phyloP scores from a whole-genome alignment of 345 rosid genomes.

The Lepidium sativum region DNA sequence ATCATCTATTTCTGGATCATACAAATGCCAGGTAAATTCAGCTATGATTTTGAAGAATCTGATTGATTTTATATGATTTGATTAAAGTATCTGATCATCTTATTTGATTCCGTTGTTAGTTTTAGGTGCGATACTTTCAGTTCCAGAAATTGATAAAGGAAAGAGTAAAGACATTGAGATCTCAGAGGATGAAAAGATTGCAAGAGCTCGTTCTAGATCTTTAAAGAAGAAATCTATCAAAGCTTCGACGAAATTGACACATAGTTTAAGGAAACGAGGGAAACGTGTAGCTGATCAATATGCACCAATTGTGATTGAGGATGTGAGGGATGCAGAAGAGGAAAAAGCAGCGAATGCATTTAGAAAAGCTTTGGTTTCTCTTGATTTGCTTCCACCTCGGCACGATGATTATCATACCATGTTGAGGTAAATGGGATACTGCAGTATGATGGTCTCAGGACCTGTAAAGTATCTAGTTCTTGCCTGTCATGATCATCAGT shows the following conservation, averaged over 20 bases:
- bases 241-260: conserved; percentile 65
- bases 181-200: conserved; percentile 55
- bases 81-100: neutral
- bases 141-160: conserved; percentile 37
- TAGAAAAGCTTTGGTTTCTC: conserved; percentile 52
- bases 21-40: conserved; percentile 45
- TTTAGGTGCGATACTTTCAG: conserved; percentile 32
- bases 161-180: conserved; percentile 43
- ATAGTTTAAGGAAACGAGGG: conserved; percentile 61
- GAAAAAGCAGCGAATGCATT: conserved; percentile 61
- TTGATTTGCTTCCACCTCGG: conserved; percentile 56
- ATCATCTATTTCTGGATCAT: neutral
- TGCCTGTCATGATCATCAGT: neutral
- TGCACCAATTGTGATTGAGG: conserved; percentile 49
- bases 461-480: neutral
- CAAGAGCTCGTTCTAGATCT: conserved; percentile 46
- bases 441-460: neutral
- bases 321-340: conserved; percentile 74
- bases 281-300: conserved; percentile 45
- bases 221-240: conserved; percentile 70
- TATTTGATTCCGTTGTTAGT: neutral
- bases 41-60: neutral
- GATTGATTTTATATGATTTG: neutral
- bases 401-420: conserved; percentile 91
- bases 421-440: conserved; percentile 47